Conservation (phyloP, 768 basidiomycete genomes). For the Xerocomellus dryophilus region DNA sequence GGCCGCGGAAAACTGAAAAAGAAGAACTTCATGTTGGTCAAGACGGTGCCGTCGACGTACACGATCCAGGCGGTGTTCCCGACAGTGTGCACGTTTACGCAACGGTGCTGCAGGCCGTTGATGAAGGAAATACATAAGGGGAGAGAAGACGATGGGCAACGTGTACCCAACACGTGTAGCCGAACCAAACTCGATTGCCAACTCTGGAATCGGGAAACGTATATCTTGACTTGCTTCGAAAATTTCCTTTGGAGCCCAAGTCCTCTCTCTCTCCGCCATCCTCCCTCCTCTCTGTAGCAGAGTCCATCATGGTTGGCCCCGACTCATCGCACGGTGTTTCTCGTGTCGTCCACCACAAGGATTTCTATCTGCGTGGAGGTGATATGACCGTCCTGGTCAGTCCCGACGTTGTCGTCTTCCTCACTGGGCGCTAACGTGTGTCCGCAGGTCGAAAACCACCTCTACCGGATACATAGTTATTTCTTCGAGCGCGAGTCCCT, state of each 20-base stretch:
- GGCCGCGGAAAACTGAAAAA: not conserved
- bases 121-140: slow-evolving; percentile 20
- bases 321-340: slow-evolving; percentile 28
- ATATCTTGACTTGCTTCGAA: slow-evolving; percentile 37
- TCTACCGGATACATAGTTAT: slow-evolving; percentile 57
- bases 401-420: slow-evolving; percentile 1
- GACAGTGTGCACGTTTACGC: slow-evolving; percentile 28
- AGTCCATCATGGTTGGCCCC: slow-evolving; percentile 25
- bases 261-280: slow-evolving; percentile 26
- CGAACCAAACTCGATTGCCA: slow-evolving; percentile 18
- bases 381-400: slow-evolving; percentile 58
- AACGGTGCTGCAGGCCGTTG: slow-evolving; percentile 18
- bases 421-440: slow-evolving; percentile 9
- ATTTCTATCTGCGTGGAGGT: slow-evolving; percentile 56
- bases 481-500: slow-evolving; percentile 63
- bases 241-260: slow-evolving; percentile 35
- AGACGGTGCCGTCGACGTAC: slow-evolving; percentile 3
- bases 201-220: slow-evolving; percentile 31
- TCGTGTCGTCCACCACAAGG: slow-evolving; percentile 36
- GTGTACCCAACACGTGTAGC: slow-evolving; percentile 38
- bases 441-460: slow-evolving; percentile 51
- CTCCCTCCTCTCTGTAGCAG: slow-evolving; percentile 27
- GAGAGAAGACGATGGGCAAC: slow-evolving; percentile 21
- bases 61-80: slow-evolving; percentile 3
- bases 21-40: slow-evolving; percentile 2